phyloP scores from a whole-genome alignment of 129 eudicot species.

The Lactuca sativa region DNA sequence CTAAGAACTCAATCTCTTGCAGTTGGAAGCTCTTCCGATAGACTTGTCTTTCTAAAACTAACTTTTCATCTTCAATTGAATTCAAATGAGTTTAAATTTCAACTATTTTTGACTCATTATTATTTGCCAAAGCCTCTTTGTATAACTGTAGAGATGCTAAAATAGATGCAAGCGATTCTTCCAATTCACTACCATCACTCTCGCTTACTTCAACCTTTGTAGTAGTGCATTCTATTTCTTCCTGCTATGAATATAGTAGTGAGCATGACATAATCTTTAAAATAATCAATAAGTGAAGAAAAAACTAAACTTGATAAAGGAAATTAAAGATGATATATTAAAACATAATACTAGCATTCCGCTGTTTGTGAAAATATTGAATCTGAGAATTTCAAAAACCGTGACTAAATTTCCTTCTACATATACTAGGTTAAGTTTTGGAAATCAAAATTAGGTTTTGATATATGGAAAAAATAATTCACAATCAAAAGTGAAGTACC shows the following conservation, averaged over 20 bases:
- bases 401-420: not conserved
- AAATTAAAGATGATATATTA: too few relatives aligned
- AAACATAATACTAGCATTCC: too few relatives aligned
- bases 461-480: too few relatives aligned
- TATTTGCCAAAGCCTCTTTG: constrained; percentile 68
- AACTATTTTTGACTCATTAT: constrained; percentile 46
- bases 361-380: too few relatives aligned
- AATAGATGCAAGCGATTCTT: constrained; percentile 46
- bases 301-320: too few relatives aligned
- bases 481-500: too few relatives aligned
- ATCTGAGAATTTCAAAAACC: not conserved
- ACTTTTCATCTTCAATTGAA: constrained; percentile 58
- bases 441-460: too few relatives aligned
- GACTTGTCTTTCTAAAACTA: constrained; percentile 50
- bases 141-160: constrained; percentile 49
- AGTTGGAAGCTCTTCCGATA: constrained; percentile 50
- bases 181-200: constrained; percentile 37
- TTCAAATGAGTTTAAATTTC: constrained; percentile 56
- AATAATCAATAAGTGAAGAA: too few relatives aligned
- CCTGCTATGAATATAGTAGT: constrained; percentile 12
- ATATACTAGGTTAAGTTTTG: constrained; percentile 4
- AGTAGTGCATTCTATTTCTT: constrained; percentile 29
- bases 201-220: constrained; percentile 39
- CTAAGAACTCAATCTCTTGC: constrained; percentile 66
- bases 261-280: too few relatives aligned